Conservation (phyloP, 2,329 filamentous ascomycete genomes). For the Fusarium siculi region DNA sequence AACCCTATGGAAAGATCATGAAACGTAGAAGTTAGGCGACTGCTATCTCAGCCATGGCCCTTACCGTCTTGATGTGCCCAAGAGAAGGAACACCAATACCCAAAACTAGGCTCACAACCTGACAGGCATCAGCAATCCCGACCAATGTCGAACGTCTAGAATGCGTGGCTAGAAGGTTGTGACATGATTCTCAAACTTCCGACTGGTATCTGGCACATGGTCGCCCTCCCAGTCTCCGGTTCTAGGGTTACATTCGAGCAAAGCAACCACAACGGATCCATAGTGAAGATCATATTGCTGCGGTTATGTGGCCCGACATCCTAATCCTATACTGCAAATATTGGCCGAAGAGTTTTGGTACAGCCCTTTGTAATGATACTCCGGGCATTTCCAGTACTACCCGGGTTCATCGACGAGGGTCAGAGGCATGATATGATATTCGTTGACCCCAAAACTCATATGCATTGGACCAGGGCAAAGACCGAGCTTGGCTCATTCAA, state of each 20-base stretch:
- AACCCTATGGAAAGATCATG: conserved; percentile 6
- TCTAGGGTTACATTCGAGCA: not conserved
- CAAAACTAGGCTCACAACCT: not conserved
- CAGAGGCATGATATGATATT: not conserved
- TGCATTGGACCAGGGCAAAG: not conserved
- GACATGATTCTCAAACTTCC: not conserved
- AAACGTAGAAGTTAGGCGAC: conserved; percentile 22
- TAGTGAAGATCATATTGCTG: conserved; percentile 20
- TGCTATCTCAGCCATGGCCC: not conserved
- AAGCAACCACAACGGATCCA: conserved; percentile 22
- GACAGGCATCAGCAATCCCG: not conserved
- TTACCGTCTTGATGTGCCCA: not conserved
- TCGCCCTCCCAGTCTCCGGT: not conserved
- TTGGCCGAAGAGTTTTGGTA: conserved; percentile 11
- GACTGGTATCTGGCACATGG: not conserved
- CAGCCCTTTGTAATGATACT: not conserved
- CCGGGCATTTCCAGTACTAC: conserved; percentile 6
- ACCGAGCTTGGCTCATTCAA: not conserved
- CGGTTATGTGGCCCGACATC: conserved; percentile 3
- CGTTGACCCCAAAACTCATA: not conserved
- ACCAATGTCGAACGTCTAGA: not conserved
- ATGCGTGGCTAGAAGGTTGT: not conserved
- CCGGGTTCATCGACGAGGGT: not conserved
- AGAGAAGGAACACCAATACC: not conserved
- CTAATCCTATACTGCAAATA: not conserved